Evolutionary conservation across 2,329 filamentous ascomycete genomes (phyloP).

Genomic region (Trichoderma endophyticum): DNA sequence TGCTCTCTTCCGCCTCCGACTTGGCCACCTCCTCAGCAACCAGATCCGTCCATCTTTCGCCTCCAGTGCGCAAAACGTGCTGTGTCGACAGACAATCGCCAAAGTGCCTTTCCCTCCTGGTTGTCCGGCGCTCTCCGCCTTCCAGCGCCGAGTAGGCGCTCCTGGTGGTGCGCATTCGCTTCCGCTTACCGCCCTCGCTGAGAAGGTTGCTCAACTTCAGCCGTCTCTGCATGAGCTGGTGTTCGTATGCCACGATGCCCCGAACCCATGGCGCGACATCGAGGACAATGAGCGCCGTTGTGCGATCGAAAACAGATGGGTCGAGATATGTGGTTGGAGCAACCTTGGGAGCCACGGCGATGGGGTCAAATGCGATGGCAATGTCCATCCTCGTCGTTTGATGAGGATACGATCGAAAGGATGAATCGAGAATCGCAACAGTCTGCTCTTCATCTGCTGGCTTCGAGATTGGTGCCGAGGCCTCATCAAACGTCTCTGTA

Average conservation of each 20-base stretch:
- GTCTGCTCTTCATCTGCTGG: conserved; percentile 35
- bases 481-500: background rate
- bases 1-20: conserved; percentile 14
- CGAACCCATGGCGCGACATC: conserved; percentile 92
- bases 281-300: conserved; percentile 59
- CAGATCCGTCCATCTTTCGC: conserved; percentile 38
- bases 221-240: conserved; percentile 65
- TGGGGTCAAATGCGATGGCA: conserved; percentile 58
- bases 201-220: conserved; percentile 59
- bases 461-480: conserved; percentile 19
- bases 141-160: conserved; percentile 75
- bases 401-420: conserved; percentile 29
- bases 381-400: conserved; percentile 50
- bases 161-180: conserved; percentile 66
- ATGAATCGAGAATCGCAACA: conserved; percentile 38
- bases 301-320: conserved; percentile 74
- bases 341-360: conserved; percentile 50
- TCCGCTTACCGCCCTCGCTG: conserved; percentile 51
- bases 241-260: conserved; percentile 74
- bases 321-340: conserved; percentile 46
- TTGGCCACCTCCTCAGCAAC: conserved; percentile 23
- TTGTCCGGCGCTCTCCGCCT: conserved; percentile 64
- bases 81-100: conserved; percentile 55
- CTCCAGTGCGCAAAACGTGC: conserved; percentile 64
- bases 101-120: conserved; percentile 72